Conservation (phyloP, 2,329 filamentous ascomycete genomes). For the Claviceps spartinae region DNA sequence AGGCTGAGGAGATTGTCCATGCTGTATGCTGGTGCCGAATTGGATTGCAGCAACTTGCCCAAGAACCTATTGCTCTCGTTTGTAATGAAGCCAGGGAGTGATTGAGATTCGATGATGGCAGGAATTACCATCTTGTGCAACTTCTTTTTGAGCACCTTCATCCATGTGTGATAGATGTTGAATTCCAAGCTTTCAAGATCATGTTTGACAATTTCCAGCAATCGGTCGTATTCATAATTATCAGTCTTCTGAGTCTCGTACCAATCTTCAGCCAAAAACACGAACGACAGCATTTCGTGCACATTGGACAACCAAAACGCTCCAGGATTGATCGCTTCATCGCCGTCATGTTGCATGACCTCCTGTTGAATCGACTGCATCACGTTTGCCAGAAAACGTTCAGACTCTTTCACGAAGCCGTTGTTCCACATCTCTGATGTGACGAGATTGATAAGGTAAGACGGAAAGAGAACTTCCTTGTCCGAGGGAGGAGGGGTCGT, state of each 20-base stretch:
- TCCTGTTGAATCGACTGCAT: slow-evolving; percentile 99
- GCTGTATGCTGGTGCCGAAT: slow-evolving; percentile 87
- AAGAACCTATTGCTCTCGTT: slow-evolving; percentile 98
- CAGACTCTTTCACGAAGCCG: slow-evolving; percentile 97
- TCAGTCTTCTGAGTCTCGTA: slow-evolving; percentile 99
- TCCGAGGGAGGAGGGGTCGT: slow-evolving; percentile 83
- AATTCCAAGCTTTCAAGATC: slow-evolving; percentile 96
- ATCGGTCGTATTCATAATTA: slow-evolving; percentile 95
- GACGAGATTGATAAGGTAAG: slow-evolving; percentile 96
- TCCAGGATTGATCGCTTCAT: slow-evolving; percentile 92
- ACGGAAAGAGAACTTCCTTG: slow-evolving; percentile 97
- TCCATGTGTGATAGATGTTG: slow-evolving; percentile 99
- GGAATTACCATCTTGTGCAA: slow-evolving; percentile 99
- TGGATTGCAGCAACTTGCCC: slow-evolving; percentile 86
- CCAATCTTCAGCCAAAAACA: slow-evolving; percentile 98
- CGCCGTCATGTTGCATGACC: slow-evolving; percentile 96
- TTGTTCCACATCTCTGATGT: slow-evolving; percentile 99
- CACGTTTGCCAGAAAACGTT: slow-evolving; percentile 95
- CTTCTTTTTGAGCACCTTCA: slow-evolving; percentile 99
- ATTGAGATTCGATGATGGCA: slow-evolving; percentile 97
- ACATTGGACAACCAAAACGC: slow-evolving; percentile 99
- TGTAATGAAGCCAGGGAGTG: slow-evolving; percentile 92
- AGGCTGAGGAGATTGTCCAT: slow-evolving; percentile 97
- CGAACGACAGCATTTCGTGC: slow-evolving; percentile 98
- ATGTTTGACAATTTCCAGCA: slow-evolving; percentile 97